phyloP scores from a whole-genome alignment of 805 yeast genomes.

The Komagataella phaffii region DNA sequence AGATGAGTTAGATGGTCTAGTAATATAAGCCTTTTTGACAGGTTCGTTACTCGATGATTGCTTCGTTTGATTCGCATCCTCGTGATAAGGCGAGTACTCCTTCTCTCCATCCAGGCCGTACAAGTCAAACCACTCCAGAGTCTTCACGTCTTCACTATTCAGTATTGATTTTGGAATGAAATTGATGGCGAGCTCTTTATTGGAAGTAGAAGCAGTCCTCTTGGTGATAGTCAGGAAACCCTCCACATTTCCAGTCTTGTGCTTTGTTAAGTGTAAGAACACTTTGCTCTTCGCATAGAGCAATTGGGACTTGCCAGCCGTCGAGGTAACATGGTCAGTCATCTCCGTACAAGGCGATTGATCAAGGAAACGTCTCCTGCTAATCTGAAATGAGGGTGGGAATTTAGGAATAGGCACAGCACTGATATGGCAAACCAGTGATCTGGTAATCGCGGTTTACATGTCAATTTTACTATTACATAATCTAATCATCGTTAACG shows the following conservation, averaged over 20 bases:
- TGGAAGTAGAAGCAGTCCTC: slow-evolving; percentile 30
- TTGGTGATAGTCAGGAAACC: slow-evolving; percentile 63
- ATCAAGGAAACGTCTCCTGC: neutral
- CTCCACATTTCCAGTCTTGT: slow-evolving; percentile 61
- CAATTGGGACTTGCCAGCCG: slow-evolving; percentile 26
- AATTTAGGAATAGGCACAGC: neutral
- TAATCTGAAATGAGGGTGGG: neutral
- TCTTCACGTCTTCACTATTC: slow-evolving; percentile 11
- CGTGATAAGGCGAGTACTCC: slow-evolving; percentile 18
- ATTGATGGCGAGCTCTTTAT: slow-evolving; percentile 47
- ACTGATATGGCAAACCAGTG: neutral
- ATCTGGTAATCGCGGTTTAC: neutral
- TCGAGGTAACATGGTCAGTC: neutral
- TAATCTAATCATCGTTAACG: slow-evolving; percentile 23
- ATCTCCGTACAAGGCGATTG: neutral
- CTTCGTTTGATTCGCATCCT: slow-evolving; percentile 9
- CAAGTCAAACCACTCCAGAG: slow-evolving; percentile 22
- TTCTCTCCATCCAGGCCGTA: slow-evolving; percentile 26
- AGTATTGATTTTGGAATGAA: slow-evolving; percentile 46
- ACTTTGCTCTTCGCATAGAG: slow-evolving; percentile 54
- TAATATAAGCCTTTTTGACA: slow-evolving; percentile 21
- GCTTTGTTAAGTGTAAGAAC: slow-evolving; percentile 69
- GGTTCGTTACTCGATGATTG: neutral
- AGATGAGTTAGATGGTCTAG: slow-evolving; percentile 37
- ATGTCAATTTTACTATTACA: neutral